Conservation (phyloP, 441 rosid species). For the Erodium texanum region DNA sequence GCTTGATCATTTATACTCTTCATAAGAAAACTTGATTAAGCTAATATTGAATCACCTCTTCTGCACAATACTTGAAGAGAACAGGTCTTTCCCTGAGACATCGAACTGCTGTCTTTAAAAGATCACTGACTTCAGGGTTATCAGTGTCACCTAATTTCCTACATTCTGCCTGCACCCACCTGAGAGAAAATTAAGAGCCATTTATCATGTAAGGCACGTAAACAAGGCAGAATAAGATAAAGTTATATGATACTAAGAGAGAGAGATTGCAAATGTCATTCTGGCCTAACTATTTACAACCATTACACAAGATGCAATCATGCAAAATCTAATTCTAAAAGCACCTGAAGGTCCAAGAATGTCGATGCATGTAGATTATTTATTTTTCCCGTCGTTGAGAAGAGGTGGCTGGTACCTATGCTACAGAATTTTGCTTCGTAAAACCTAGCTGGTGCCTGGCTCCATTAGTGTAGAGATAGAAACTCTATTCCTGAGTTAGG, state of each 20-base stretch:
- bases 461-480: too few species aligned
- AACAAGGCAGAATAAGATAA: not conserved
- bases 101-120: slow-evolving; percentile 66
- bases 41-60: slow-evolving; percentile 56
- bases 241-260: not conserved
- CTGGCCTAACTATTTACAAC: not conserved
- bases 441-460: too few species aligned
- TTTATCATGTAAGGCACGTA: slow-evolving; percentile 5
- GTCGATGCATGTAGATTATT: too few species aligned
- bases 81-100: slow-evolving; percentile 92
- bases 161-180: slow-evolving; percentile 99
- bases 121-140: slow-evolving; percentile 84
- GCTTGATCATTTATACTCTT: not conserved
- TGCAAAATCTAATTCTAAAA: not conserved
- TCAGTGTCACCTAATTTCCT: slow-evolving; percentile 85
- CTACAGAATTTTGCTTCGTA: too few species aligned
- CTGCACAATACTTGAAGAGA: slow-evolving; percentile 97
- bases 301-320: not conserved
- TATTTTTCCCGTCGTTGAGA: too few species aligned
- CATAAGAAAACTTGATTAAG: slow-evolving; percentile 13
- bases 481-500: too few species aligned
- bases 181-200: slow-evolving; percentile 25
- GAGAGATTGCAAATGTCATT: not conserved
- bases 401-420: too few species aligned
- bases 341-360: not conserved